These are phyloP conservation scores for Tieghemostelium lacteum DNA, from an alignment of 78 protist genomes.

Conservation along the genomic window DNA sequence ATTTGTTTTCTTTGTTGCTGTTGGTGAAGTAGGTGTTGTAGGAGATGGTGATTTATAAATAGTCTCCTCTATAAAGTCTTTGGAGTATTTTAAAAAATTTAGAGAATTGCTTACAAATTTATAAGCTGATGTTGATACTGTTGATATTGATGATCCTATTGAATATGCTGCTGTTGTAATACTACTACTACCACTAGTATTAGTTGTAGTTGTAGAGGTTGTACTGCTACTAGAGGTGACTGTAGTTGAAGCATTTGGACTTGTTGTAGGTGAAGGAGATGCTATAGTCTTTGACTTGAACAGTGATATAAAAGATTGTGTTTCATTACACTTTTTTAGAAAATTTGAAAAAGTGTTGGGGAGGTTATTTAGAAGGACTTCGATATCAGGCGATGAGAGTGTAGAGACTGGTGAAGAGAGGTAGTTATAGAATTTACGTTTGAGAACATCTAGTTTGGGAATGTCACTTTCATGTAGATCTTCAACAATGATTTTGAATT, in stretches of 20 bases:
- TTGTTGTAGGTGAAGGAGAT: neutral
- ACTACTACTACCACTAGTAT: too few species aligned
- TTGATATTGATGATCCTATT: neutral
- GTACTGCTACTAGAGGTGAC: neutral
- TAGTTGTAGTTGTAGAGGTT: neutral
- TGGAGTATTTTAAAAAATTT: constrained; percentile 59
- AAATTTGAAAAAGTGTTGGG: constrained; percentile 46
- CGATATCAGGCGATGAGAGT: constrained; percentile 37
- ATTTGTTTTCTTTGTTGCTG: neutral
- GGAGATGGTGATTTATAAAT: constrained; percentile 58
- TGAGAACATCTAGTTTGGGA: neutral
- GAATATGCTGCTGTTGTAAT: neutral
- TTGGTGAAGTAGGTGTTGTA: constrained; percentile 47
- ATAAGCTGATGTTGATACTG: constrained; percentile 21
- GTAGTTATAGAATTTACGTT: constrained; percentile 38
- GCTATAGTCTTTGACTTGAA: neutral
- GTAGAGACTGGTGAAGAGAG: constrained; percentile 59
- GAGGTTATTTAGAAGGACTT: neutral
- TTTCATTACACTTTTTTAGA: constrained; percentile 12
- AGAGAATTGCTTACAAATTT: constrained; percentile 51
- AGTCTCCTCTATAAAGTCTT: constrained; percentile 67
- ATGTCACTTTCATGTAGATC: constrained; percentile 13
- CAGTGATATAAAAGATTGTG: neutral
- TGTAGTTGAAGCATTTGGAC: neutral
- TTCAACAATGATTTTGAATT: constrained; percentile 30